Percentiles rank a stretch among this genome's conserved stretches.
Evolutionary conservation across 2,329 filamentous ascomycete genomes (phyloP).

Genomic region (Ophiostoma triangulosporum): DNA sequence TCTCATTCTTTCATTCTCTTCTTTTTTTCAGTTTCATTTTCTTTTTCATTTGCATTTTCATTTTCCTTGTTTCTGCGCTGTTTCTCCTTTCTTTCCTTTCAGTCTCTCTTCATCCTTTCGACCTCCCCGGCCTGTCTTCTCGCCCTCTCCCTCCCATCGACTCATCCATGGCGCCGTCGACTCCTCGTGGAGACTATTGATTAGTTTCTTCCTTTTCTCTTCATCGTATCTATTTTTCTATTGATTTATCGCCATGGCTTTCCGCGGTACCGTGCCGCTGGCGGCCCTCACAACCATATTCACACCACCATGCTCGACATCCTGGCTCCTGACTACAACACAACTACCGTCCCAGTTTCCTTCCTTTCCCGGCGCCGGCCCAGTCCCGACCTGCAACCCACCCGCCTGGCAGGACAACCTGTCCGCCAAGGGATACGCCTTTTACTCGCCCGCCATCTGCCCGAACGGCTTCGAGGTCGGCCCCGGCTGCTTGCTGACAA

Average conservation of each 20-base stretch:
- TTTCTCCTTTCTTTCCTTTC: not conserved
- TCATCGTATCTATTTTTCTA: no score
- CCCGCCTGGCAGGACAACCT: conserved; percentile 24
- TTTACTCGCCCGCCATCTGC: conserved; percentile 28
- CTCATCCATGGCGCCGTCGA: no score
- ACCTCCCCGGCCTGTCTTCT: no score
- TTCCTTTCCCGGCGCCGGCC: conserved; percentile 18
- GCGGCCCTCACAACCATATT: conserved; percentile 28
- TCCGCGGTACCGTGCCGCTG: conserved; percentile 20
- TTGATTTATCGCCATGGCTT: conserved; percentile 4
- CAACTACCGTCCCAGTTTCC: conserved; percentile 27
- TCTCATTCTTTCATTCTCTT: not conserved
- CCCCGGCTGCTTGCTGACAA: conserved; percentile 16
- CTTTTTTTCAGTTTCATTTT: not conserved
- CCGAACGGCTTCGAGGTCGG: conserved; percentile 25
- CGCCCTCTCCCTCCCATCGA: no score
- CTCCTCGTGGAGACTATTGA: no score
- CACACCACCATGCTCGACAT: conserved; percentile 24
- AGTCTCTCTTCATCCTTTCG: no score
- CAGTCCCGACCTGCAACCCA: conserved; percentile 18
- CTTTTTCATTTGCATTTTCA: not conserved
- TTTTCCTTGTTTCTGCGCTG: not conserved
- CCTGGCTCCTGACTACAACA: conserved; percentile 28
- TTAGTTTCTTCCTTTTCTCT: not conserved
- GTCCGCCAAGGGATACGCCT: conserved; percentile 22